A percentile compares a stretch with the other conserved stretches of the same genome.
Evolutionary conservation across 2,329 filamentous ascomycete genomes (phyloP).

Genomic region (Aureobasidium sp.): DNA sequence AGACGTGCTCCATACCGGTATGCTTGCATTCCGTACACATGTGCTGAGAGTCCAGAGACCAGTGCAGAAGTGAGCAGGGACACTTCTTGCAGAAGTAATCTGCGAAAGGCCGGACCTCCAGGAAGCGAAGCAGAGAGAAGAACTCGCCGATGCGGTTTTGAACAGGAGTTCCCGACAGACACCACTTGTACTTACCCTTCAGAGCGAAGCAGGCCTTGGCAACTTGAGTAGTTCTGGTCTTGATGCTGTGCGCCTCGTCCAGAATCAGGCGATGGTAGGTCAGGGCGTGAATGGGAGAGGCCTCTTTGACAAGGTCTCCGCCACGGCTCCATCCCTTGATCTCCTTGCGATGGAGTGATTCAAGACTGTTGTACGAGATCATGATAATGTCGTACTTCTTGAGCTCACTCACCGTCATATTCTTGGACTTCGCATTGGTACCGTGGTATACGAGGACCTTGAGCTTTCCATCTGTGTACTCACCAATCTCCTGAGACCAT

Average conservation of each 20-base stretch:
- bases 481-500: conserved; percentile 56
- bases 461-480: conserved; percentile 76
- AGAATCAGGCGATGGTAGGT: conserved; percentile 86
- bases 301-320: conserved; percentile 71
- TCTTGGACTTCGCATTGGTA: conserved; percentile 75
- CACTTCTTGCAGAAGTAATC: conserved; percentile 92
- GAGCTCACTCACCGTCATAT: conserved; percentile 63
- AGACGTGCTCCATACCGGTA: conserved; percentile 59
- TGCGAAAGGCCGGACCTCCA: conserved; percentile 80
- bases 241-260: conserved; percentile 95
- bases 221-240: conserved; percentile 77
- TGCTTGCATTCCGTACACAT: conserved; percentile 64
- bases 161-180: conserved; percentile 85
- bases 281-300: conserved; percentile 68
- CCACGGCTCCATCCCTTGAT: conserved; percentile 81
- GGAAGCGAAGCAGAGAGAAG: conserved; percentile 86
- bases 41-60: conserved; percentile 65
- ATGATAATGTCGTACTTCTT: conserved; percentile 87
- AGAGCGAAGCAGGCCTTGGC: conserved; percentile 93
- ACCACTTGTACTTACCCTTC: conserved; percentile 86
- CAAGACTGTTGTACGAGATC: conserved; percentile 89
- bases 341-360: conserved; percentile 88
- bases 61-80: conserved; percentile 71
- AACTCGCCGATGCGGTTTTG: conserved; percentile 98
- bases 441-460: conserved; percentile 89